A percentile compares a stretch with the other conserved stretches of the same genome.
phyloP scores from a whole-genome alignment of 139 green algal genomes.

The Astrephomene gubernaculifera region DNA sequence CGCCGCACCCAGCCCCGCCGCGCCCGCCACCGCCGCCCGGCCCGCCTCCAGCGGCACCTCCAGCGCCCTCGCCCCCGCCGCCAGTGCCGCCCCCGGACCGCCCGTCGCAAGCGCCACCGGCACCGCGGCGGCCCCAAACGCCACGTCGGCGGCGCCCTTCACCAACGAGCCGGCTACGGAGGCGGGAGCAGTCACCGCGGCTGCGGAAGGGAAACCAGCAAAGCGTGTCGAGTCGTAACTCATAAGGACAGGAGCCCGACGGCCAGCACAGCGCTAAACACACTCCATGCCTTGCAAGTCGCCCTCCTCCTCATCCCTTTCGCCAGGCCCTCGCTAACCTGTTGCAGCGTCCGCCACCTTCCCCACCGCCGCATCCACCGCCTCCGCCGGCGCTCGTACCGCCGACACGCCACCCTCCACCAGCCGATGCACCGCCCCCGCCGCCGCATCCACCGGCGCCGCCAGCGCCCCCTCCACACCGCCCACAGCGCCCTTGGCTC shows the following conservation, averaged over 20 bases:
- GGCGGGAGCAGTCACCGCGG: slow-evolving; percentile 13
- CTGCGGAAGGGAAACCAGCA: neutral
- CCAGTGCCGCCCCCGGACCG: slow-evolving; percentile 32
- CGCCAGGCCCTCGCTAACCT: neutral
- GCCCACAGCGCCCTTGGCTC: neutral
- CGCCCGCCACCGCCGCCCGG: slow-evolving; percentile 6
- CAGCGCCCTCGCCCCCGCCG: slow-evolving; percentile 27
- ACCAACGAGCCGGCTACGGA: slow-evolving; percentile 11
- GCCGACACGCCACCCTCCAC: neutral
- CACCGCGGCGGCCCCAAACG: slow-evolving; percentile 18
- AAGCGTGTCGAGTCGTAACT: too few species aligned
- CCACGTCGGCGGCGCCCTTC: slow-evolving; percentile 35
- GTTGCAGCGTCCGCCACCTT: neutral
- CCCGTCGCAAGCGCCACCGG: slow-evolving; percentile 35
- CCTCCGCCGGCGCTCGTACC: neutral
- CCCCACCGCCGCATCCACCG: neutral
- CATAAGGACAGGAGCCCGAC: too few species aligned
- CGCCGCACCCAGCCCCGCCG: slow-evolving; percentile 28
- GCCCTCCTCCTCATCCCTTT: too few species aligned
- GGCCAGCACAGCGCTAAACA: too few species aligned
- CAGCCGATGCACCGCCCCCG: neutral
- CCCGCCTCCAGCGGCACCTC: slow-evolving; percentile 38
- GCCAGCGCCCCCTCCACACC: neutral
- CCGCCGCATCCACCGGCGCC: slow-evolving; percentile 1
- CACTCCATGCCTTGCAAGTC: too few species aligned